These are phyloP conservation scores for Ramichloridium luteum DNA, from an alignment of 2,329 filamentous ascomycete species.

Conservation along the genomic window DNA sequence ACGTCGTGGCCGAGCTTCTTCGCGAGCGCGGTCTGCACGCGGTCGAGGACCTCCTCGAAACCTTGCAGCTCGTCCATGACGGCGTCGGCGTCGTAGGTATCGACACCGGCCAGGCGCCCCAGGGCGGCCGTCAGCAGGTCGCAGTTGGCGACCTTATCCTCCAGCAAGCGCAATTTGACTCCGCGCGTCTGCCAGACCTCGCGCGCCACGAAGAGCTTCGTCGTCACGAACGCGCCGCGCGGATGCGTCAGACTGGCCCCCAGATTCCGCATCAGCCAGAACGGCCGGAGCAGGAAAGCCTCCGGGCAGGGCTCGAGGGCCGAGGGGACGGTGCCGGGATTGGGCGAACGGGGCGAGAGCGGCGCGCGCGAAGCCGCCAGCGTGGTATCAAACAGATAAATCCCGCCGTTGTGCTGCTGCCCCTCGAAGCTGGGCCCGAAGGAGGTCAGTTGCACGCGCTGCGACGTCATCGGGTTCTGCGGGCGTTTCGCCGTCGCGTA, in stretches of 20 bases:
- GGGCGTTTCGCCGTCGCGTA: conserved; percentile 29
- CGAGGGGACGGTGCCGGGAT: conserved; percentile 49
- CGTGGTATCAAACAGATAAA: conserved; percentile 65
- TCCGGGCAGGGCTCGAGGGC: conserved; percentile 85
- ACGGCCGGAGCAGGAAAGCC: conserved; percentile 79
- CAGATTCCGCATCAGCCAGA: conserved; percentile 92
- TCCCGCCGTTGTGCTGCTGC: conserved; percentile 52
- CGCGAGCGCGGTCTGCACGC: conserved; percentile 60
- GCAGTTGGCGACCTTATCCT: conserved; percentile 88
- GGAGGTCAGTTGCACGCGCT: conserved; percentile 31
- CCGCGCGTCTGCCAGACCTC: conserved; percentile 92
- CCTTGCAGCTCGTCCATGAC: conserved; percentile 89
- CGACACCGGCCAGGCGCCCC: conserved; percentile 56
- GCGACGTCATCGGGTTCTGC: conserved; percentile 19
- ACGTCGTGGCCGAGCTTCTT: conserved; percentile 92
- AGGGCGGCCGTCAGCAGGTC: conserved; percentile 83
- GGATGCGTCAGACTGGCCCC: conserved; percentile 89
- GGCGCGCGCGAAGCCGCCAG: conserved; percentile 15
- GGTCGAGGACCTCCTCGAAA: conserved; percentile 73
- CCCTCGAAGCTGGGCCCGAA: conserved; percentile 40
- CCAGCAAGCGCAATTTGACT: conserved; percentile 79
- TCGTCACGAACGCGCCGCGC: conserved; percentile 81
- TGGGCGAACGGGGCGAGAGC: conserved; percentile 21
- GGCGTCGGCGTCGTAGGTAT: conserved; percentile 82
- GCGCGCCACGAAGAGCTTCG: conserved; percentile 78